These are phyloP conservation scores for Barnettozyma botsteinii DNA, from an alignment of 805 yeast genomes.

Conservation along the genomic window DNA sequence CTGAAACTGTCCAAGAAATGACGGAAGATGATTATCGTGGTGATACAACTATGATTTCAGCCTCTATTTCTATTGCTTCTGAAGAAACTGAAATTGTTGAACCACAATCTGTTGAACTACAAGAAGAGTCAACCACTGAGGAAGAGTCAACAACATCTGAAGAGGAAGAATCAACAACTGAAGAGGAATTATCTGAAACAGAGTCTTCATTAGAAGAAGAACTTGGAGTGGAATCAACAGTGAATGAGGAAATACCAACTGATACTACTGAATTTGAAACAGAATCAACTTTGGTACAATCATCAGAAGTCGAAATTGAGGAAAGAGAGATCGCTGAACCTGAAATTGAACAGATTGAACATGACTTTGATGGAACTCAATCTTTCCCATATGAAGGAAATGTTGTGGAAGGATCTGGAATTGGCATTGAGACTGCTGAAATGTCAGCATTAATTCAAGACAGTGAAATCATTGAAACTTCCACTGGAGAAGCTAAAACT, in stretches of 20 bases:
- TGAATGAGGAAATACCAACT: no score
- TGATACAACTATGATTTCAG: neutral
- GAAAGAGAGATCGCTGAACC: neutral
- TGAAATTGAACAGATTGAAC: neutral
- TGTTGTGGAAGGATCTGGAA: no score
- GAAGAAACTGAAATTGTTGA: conserved; percentile 1
- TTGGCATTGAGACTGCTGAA: conserved; percentile 1
- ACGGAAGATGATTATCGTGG: neutral
- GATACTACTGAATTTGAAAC: no score
- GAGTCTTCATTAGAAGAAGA: no score
- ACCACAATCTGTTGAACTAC: neutral
- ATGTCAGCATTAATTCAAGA: no score
- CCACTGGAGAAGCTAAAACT: conserved; percentile 1
- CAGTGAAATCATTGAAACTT: neutral
- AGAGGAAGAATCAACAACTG: conserved; percentile 1
- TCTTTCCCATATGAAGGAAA: no score
- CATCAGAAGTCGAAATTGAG: neutral
- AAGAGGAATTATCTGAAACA: no score
- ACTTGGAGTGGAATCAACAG: no score
- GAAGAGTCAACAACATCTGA: neutral
- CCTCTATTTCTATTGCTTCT: no score
- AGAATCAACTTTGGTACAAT: no score
- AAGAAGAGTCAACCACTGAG: neutral
- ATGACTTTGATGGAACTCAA: no score
- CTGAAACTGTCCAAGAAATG: neutral